Conservation (phyloP, 2,329 filamentous ascomycete genomes). For the Zymoseptoria ardabiliae region DNA sequence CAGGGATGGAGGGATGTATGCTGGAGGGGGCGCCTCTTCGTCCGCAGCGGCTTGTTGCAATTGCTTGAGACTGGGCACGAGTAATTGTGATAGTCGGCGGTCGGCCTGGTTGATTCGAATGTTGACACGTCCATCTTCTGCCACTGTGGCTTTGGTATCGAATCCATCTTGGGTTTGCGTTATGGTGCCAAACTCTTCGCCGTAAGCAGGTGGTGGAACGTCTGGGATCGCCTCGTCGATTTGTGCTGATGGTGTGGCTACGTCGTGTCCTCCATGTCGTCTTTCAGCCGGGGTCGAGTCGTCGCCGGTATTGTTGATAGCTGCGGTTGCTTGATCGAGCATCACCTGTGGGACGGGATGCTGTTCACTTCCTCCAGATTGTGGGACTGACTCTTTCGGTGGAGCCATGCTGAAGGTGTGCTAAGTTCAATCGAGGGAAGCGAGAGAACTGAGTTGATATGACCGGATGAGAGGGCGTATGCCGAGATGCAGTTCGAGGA, state of each 20-base stretch:
- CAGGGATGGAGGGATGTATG: conserved; percentile 66
- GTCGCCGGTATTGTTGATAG: conserved; percentile 17
- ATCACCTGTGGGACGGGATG: conserved; percentile 18
- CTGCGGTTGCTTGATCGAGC: conserved; percentile 25
- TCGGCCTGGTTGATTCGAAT: conserved; percentile 71
- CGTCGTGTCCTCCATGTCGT: conserved; percentile 23
- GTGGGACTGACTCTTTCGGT: background rate
- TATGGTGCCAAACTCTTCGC: conserved; percentile 32
- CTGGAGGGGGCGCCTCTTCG: conserved; percentile 48
- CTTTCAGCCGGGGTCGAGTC: conserved; percentile 10
- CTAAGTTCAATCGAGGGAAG: background rate
- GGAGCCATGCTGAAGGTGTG: background rate
- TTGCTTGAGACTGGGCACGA: conserved; percentile 56
- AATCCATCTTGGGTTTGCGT: conserved; percentile 33
- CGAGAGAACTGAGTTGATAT: background rate
- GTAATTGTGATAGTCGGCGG: conserved; percentile 56
- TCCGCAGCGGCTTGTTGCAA: conserved; percentile 45
- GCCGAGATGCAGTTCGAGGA: background rate
- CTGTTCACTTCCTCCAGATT: background rate
- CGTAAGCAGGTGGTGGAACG: conserved; percentile 34
- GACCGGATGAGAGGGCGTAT: background rate
- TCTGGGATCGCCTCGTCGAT: conserved; percentile 13
- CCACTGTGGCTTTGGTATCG: conserved; percentile 33
- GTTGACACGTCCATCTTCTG: conserved; percentile 67
- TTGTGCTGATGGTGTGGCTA: conserved; percentile 10